Base-by-base conservation (phyloP, 192 early-diverging fungal species). In the Lobosporangium transversale region DNA sequence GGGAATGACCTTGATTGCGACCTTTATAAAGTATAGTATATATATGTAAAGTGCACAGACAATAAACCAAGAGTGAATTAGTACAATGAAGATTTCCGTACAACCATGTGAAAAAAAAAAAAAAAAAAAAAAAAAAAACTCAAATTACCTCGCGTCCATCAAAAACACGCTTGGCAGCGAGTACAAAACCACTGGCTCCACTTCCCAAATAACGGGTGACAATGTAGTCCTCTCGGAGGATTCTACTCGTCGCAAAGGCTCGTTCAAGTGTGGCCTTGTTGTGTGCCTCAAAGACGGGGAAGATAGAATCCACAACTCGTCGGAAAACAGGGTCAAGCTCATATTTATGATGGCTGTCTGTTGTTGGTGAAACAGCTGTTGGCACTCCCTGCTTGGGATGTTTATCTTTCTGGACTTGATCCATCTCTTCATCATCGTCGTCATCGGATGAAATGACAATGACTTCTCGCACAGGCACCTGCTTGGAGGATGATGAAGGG, bases 361-460 rank as follows among this genome's bases (percentile, higher is more conserved):
- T 27, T 4, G 47, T 37, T 6, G 55, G 23, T 2, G 56, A 9
- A 7, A 17, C 3, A 20, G 36, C 15, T 43, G 32, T 66, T 40
- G 45, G 44, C 33, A 18, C n/a, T 30, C 12, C 36, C 20, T 4
- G 23, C 8, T 8, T 60, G 27, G 20, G 56, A 14, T 24, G 14
- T 56, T 23, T 4, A 14, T 24, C 30, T 21, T 11, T 0, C 0
- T 4, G 44, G 2, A 10, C 45, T 10, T 60, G 45, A 29, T 59
- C 66, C 1, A 26, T 43, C 3, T 69, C 67, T n/a, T n/a, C n/a
- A n/a, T n/a, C n/a, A n/a, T n/a, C n/a, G n/a, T n/a, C n/a, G 40
- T 61, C 58, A 47, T 69, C 67, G 14, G 57, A 59, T 6, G 67
- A 69, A 35, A 69, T 69, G 8, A 60, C 67, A 54, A 69, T 69